These are phyloP conservation scores for Balakata baccata DNA, from an alignment of 345 rosid species.

Conservation along the genomic window DNA sequence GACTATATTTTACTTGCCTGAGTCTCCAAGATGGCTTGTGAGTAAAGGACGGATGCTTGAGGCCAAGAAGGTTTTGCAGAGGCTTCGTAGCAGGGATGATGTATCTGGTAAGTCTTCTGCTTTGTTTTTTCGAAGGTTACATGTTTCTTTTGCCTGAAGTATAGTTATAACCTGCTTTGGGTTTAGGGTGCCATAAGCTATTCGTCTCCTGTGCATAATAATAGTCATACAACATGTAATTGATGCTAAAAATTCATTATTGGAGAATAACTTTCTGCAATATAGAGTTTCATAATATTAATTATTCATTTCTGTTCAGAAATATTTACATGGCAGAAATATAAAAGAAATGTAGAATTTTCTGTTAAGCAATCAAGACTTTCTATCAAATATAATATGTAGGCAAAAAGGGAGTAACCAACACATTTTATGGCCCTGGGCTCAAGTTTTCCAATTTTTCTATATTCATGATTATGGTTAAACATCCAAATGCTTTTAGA, in stretches of 20 bases:
- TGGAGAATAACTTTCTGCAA: background rate
- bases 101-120: constrained; percentile 63
- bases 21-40: constrained; percentile 98
- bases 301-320: background rate
- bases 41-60: constrained; percentile 92
- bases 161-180: constrained; percentile 10
- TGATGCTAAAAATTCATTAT: constrained; percentile 2
- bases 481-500: too few species aligned
- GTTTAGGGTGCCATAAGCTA: background rate
- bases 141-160: background rate
- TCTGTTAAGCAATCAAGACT: background rate
- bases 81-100: constrained; percentile 76
- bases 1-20: constrained; percentile 72
- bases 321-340: background rate
- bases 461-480: too few species aligned
- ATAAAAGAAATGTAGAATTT: background rate
- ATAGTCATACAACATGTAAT: background rate
- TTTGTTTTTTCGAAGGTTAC: constrained; percentile 7
- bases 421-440: too few species aligned
- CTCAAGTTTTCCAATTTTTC: too few species aligned
- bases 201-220: background rate
- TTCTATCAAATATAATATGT: background rate
- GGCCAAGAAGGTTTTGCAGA: constrained; percentile 82
- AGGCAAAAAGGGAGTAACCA: too few species aligned
- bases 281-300: background rate